Percentiles rank a stretch among this genome's conserved stretches.
phyloP scores from a whole-genome alignment of 2,329 filamentous ascomycete genomes.

The Xylariales sp. region DNA sequence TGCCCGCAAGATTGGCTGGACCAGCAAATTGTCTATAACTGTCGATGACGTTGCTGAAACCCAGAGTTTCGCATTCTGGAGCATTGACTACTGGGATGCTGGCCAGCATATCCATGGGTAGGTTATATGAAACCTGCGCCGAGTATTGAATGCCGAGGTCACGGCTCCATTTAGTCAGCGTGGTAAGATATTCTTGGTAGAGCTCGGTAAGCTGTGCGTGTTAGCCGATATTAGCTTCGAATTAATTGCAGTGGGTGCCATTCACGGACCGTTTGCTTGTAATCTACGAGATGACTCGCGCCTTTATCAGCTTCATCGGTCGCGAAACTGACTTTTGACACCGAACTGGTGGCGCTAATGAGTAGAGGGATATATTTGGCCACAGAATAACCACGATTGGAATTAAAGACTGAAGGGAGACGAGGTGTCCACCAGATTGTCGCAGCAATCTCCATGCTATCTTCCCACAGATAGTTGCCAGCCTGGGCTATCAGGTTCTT shows the following conservation, averaged over 20 bases:
- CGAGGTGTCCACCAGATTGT: neutral
- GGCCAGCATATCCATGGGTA: conserved; percentile 1
- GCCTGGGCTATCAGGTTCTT: neutral
- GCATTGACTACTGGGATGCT: neutral
- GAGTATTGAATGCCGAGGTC: neutral
- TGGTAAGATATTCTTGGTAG: neutral
- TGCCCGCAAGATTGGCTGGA: neutral
- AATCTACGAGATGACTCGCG: neutral
- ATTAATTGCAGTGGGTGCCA: too few species aligned
- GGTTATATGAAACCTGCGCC: neutral
- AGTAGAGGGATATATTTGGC: neutral
- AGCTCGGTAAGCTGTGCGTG: neutral
- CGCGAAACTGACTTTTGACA: neutral
- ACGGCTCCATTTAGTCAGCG: neutral
- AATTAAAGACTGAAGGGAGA: neutral
- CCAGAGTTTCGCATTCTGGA: neutral
- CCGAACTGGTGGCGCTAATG: neutral
- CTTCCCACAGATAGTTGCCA: neutral
- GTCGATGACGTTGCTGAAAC: neutral
- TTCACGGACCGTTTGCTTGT: too few species aligned
- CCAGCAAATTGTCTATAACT: neutral
- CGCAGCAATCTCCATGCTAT: neutral
- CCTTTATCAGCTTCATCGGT: neutral
- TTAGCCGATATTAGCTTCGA: too few species aligned
- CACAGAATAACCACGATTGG: neutral